Base-by-base conservation (phyloP, 768 basidiomycete genomes). In the Solioccasus polychromus region DNA sequence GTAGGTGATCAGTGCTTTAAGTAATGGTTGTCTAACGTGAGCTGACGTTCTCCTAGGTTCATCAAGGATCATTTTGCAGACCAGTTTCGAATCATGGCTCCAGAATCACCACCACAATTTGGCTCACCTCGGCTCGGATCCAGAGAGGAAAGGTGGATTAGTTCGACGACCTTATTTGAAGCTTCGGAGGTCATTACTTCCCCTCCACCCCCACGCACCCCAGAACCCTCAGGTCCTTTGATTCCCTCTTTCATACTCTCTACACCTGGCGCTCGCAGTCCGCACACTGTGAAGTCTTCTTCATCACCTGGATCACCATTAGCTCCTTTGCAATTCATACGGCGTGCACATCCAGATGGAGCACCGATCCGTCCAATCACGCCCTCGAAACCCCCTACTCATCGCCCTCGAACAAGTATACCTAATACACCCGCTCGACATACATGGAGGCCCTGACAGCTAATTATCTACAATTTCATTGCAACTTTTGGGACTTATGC, bases 51-150 rank as follows among this genome's bases (percentile, higher is more conserved):
- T 38, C 43, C 44, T 51, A 93, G 91, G 60, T 94, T 94, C 68
- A 87, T 94, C 61, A 80, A 82, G 56, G 81, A 81, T 46, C 90
- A 92, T 61, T 90, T 89, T 61, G 88, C 88, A 17, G 88, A 92
- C 44, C 79, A 83, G 51, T 87, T 91, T 66, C 78, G 87, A 45
- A 65, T 91, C 30, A 67, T 88, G 39, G 74, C 82, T 8, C 64
- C 66, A 15, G 85, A 86, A 31, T 80, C 83, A 35, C 81, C 79
- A 10, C 77, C 76, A 17, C 74, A 68, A 35, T 67, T 71, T 32
- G 71, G 75, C 22, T 63, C 68, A 37, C 64, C 65, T 30, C 62
- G 67, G 4, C 40, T 68, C 17, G 71, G 66, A 31, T 55, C 67
- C 3, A 74, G 72, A 44, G 84, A 85, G 50, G 85, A 90, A 57